Conservation (phyloP, 768 basidiomycete species). For the Leucocoprinus sp. region DNA sequence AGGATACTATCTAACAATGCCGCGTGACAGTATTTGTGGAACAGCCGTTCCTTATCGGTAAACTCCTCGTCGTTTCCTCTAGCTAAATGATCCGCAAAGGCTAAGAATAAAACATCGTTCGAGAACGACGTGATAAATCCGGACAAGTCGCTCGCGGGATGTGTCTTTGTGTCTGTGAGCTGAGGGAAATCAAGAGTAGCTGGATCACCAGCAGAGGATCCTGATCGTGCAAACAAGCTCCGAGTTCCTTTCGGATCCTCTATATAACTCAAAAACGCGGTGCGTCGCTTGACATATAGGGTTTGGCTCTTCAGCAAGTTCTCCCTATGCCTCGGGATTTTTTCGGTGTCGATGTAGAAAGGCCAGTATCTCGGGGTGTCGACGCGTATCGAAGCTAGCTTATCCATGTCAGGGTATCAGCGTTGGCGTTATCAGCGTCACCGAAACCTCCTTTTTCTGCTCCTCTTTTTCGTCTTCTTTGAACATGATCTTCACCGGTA, state of each 20-base stretch:
- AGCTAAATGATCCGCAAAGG: conserved; percentile 75
- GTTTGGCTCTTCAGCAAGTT: conserved; percentile 71
- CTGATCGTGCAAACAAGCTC: conserved; percentile 83
- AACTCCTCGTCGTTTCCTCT: conserved; percentile 42
- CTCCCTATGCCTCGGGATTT: conserved; percentile 58
- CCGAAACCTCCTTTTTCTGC: conserved; percentile 38
- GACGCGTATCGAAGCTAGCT: conserved; percentile 71
- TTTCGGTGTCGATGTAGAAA: conserved; percentile 72
- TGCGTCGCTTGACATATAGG: conserved; percentile 84
- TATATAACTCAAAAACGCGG: conserved; percentile 88
- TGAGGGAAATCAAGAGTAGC: conserved; percentile 83
- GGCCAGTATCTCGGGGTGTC: conserved; percentile 97
- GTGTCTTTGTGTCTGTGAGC: conserved; percentile 53
- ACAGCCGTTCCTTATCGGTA: conserved; percentile 49
- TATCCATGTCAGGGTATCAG: conserved; percentile 85
- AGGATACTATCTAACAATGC: conserved; percentile 78
- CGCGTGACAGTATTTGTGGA: conserved; percentile 69
- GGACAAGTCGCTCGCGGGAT: conserved; percentile 66
- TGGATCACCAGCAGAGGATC: conserved; percentile 75
- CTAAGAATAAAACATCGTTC: conserved; percentile 68
- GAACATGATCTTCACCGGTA: conserved; percentile 84
- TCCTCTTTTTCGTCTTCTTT: conserved; percentile 41
- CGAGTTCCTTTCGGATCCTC: conserved; percentile 92
- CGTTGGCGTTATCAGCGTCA: conserved; percentile 83
- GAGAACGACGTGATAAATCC: conserved; percentile 87